phyloP scores from a whole-genome alignment of 2,329 filamentous ascomycete species.

The Rhynchosporium agropyri region DNA sequence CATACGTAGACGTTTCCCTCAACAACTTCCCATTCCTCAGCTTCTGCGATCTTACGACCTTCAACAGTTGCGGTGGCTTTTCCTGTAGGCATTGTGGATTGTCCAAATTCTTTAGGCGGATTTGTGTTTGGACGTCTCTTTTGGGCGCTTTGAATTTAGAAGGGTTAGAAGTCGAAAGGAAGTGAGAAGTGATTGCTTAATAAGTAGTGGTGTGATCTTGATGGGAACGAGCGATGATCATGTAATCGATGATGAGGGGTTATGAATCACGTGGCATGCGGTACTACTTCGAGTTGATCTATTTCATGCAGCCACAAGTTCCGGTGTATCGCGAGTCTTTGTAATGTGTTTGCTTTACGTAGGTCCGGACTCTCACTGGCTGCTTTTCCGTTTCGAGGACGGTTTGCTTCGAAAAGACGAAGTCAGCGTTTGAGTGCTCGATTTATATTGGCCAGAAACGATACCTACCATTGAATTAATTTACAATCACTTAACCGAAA shows the following conservation, averaged over 20 bases:
- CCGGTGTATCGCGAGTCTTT: neutral
- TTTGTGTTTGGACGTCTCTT: neutral
- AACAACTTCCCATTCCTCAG: slow-evolving; percentile 50
- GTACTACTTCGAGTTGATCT: neutral
- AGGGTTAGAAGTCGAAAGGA: neutral
- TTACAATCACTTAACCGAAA: no score
- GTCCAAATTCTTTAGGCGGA: neutral
- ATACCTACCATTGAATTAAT: no score
- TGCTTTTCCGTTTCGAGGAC: neutral
- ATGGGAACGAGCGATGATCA: slow-evolving; percentile 7
- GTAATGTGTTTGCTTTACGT: no score
- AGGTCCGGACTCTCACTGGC: neutral
- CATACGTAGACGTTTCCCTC: slow-evolving; percentile 53
- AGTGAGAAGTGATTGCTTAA: neutral
- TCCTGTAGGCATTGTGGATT: slow-evolving; percentile 49
- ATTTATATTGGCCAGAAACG: no score
- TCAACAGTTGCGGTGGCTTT: slow-evolving; percentile 23
- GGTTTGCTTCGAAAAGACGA: neutral
- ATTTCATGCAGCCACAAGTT: neutral
- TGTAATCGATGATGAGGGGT: slow-evolving; percentile 16
- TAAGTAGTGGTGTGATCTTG: neutral
- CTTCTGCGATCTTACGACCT: slow-evolving; percentile 49
- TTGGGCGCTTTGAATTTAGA: neutral
- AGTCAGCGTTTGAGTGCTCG: no score
- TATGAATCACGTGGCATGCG: slow-evolving; percentile 4